Evolutionary conservation across 306 rosid genomes (phyloP).

Genomic region (Phaseolus lunatus): DNA sequence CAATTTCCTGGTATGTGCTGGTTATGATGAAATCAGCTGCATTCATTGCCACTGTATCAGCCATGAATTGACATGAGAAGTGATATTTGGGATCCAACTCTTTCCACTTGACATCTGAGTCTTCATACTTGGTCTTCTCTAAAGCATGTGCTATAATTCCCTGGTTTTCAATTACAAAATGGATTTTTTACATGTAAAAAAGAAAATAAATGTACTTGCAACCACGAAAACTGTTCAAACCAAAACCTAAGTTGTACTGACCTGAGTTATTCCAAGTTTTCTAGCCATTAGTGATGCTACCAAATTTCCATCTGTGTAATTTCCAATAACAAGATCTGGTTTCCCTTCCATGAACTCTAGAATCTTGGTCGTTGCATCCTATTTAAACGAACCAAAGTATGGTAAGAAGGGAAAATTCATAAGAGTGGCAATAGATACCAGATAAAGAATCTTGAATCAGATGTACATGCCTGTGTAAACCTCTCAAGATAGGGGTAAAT

Average conservation of each 20-base stretch:
- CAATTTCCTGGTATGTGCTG: slow-evolving; percentile 94
- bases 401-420: slow-evolving; percentile 21
- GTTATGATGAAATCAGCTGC: slow-evolving; percentile 92
- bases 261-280: slow-evolving; percentile 90
- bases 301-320: slow-evolving; percentile 91
- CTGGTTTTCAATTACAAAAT: slow-evolving; percentile 47
- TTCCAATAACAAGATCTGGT: slow-evolving; percentile 88
- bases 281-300: slow-evolving; percentile 87
- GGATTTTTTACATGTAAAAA: slow-evolving; percentile 35
- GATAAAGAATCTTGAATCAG: not conserved
- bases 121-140: slow-evolving; percentile 92
- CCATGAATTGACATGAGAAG: slow-evolving; percentile 93
- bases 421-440: not conserved
- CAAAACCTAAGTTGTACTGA: slow-evolving; percentile 21
- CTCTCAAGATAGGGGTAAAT: slow-evolving; percentile 87
- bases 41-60: slow-evolving; percentile 90
- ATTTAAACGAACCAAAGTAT: slow-evolving; percentile 23
- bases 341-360: slow-evolving; percentile 74
- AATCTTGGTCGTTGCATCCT: slow-evolving; percentile 80
- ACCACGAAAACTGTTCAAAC: slow-evolving; percentile 32
- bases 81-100: slow-evolving; percentile 89
- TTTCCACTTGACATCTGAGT: slow-evolving; percentile 93
- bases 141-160: slow-evolving; percentile 95
- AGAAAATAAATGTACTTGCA: not conserved
- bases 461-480: slow-evolving; percentile 69